Base-by-base conservation (phyloP, 2,329 filamentous ascomycete species). In the Fusarium hostae region DNA sequence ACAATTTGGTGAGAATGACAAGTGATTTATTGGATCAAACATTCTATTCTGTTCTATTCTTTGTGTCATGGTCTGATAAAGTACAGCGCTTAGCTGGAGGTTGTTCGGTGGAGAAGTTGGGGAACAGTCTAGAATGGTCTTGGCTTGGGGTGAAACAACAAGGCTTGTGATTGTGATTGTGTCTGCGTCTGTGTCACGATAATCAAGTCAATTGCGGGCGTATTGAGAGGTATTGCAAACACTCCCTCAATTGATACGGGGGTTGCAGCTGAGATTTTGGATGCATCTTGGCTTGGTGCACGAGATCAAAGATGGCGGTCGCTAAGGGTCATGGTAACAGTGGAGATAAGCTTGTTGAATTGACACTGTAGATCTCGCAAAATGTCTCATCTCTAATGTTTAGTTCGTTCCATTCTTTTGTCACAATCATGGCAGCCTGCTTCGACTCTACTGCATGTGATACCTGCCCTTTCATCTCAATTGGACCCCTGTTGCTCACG, bases 401-500 rank as follows among this genome's bases (percentile, higher is more conserved):
- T 51, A 50, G 30, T 2, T 16, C 32, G n/a, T 35, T 26, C 30
- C 52, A n/a, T 45, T 56, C 20, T 28, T 47, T 44, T 47, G 52
- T 54, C 35, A 26, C 24, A 18, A 8, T 28, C 16, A n/a, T 32
- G 11, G 37, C 39, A 40, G 18, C n/a, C 7, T 32, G 22, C 32
- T 44, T 56, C 30, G 20, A 43, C 32, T 43, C 15, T 10, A 5
- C 15, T 18, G 4, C 48, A 37, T 51, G 48, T 51, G 48, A 51
- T 37, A 5, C n/a, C 13, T 30, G 10, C 47, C 0, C 47, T 28
- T 20, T 40, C 47, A 50, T 50, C 47, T 6, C 39, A 18, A 66
- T 66, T 41, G 45, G 40, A 30, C 5, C 48, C 26, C 13, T 48
- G 43, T 22, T 52, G 65, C 57, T 72, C 69, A 72, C 69, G 65